Conservation (phyloP, 495 filamentous ascomycete genomes). For the Aspergillus wentii region DNA sequence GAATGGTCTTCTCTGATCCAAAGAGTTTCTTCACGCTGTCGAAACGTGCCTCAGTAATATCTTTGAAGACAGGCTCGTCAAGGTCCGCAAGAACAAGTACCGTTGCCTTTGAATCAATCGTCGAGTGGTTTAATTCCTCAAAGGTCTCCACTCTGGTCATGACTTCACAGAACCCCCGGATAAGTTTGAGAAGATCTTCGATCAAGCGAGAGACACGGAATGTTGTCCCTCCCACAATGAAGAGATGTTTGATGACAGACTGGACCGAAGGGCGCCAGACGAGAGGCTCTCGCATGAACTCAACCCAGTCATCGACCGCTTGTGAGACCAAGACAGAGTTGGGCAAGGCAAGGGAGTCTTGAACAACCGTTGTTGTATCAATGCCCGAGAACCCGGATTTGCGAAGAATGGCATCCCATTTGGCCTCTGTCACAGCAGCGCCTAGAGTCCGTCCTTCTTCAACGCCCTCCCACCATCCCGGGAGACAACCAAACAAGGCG, state of each 20-base stretch:
- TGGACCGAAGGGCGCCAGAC: not conserved
- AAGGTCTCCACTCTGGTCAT: not conserved
- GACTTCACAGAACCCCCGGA: not conserved
- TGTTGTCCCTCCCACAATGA: not conserved
- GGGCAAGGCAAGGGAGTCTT: conserved; percentile 4
- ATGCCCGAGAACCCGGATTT: conserved; percentile 41
- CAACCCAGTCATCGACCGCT: conserved; percentile 32
- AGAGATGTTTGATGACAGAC: not conserved
- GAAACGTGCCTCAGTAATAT: not conserved
- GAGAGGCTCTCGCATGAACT: conserved; percentile 17
- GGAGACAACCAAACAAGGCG: conserved; percentile 9
- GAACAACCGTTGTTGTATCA: conserved; percentile 21
- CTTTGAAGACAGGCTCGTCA: conserved; percentile 36
- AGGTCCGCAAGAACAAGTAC: conserved; percentile 38
- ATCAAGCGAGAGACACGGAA: not conserved
- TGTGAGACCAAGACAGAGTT: conserved; percentile 34
- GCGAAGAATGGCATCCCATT: conserved; percentile 35
- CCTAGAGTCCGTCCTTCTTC: conserved; percentile 9
- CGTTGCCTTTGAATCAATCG: conserved; percentile 3
- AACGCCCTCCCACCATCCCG: conserved; percentile 23
- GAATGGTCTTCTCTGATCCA: conserved; percentile 12
- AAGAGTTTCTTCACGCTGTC: conserved; percentile 14
- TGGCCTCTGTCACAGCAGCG: conserved; percentile 2
- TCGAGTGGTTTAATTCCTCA: not conserved
- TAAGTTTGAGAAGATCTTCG: not conserved